These are phyloP conservation scores for Boletus pseudopeckii DNA, from an alignment of 768 basidiomycete species.

Conservation along the genomic window DNA sequence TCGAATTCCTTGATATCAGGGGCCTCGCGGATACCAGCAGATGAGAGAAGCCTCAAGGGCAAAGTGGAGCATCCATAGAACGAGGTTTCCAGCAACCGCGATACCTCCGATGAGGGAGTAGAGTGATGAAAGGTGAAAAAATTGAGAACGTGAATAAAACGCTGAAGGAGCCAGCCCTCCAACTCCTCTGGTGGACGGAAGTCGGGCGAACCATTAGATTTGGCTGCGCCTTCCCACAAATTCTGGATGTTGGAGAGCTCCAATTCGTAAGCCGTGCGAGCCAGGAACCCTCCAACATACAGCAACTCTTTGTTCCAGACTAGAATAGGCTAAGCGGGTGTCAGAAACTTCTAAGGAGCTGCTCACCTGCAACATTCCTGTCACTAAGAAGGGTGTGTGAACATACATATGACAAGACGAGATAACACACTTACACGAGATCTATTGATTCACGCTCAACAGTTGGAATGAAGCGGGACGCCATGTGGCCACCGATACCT, in stretches of 20 bases:
- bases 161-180: slow-evolving; percentile 48
- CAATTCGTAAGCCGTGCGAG: slow-evolving; percentile 9
- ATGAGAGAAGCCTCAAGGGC: slow-evolving; percentile 8
- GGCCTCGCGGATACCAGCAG: slow-evolving; percentile 8
- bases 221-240: slow-evolving; percentile 53
- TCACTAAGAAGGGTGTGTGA: neutral
- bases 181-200: slow-evolving; percentile 38
- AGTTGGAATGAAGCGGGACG: slow-evolving; percentile 15
- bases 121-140: slow-evolving; percentile 91
- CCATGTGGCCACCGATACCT: slow-evolving; percentile 17
- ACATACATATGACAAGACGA: neutral
- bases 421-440: slow-evolving; percentile 4
- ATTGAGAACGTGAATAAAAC: slow-evolving; percentile 74
- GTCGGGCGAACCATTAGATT: slow-evolving; percentile 25
- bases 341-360: neutral
- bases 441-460: slow-evolving; percentile 18
- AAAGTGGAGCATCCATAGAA: slow-evolving; percentile 39
- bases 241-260: slow-evolving; percentile 19
- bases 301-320: slow-evolving; percentile 83
- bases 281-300: slow-evolving; percentile 9
- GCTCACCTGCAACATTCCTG: slow-evolving; percentile 7
- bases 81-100: slow-evolving; percentile 62
- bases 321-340: slow-evolving; percentile 21
- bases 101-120: slow-evolving; percentile 81
- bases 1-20: slow-evolving; percentile 54